phyloP scores from a whole-genome alignment of 495 filamentous ascomycete genomes.

The Neurospora discreta region DNA sequence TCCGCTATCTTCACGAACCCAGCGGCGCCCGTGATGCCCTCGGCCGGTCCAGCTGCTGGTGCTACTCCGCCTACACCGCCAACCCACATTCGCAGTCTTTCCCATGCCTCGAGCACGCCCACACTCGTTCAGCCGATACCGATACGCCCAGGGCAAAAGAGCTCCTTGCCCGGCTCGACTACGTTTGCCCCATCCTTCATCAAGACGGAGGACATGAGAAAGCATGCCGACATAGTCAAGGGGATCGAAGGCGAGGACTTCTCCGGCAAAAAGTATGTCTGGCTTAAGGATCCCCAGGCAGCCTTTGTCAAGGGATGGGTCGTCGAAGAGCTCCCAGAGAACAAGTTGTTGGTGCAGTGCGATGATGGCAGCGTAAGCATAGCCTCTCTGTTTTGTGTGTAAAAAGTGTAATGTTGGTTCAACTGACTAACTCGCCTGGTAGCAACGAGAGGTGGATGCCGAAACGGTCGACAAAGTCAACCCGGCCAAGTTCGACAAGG shows the following conservation, averaged over 20 bases:
- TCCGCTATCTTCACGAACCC: slow-evolving; percentile 53
- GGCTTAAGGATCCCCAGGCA: slow-evolving; percentile 74
- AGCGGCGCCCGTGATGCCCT: slow-evolving; percentile 31
- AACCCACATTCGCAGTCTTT: slow-evolving; percentile 30
- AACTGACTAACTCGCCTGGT: slow-evolving; percentile 15
- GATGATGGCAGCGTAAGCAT: slow-evolving; percentile 79
- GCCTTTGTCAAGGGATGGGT: slow-evolving; percentile 92
- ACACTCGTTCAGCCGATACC: slow-evolving; percentile 20
- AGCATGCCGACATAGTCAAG: slow-evolving; percentile 53
- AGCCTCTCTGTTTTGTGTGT: background rate
- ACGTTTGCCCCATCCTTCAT: slow-evolving; percentile 97
- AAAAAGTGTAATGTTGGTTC: background rate
- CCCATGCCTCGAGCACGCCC: slow-evolving; percentile 23
- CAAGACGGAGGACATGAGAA: slow-evolving; percentile 63
- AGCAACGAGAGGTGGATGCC: slow-evolving; percentile 78
- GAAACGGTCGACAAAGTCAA: slow-evolving; percentile 97
- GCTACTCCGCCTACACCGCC: slow-evolving; percentile 20
- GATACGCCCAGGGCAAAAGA: slow-evolving; percentile 27
- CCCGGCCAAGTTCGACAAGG: slow-evolving; percentile 97
- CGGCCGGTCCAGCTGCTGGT: background rate
- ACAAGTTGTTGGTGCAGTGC: slow-evolving; percentile 70
- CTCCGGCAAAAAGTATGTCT: slow-evolving; percentile 97
- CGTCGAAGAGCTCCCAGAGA: slow-evolving; percentile 62
- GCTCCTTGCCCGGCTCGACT: slow-evolving; percentile 48
- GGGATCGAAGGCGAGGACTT: slow-evolving; percentile 93